phyloP scores from a whole-genome alignment of 805 yeast species.

The Candida nonsorbophila region DNA sequence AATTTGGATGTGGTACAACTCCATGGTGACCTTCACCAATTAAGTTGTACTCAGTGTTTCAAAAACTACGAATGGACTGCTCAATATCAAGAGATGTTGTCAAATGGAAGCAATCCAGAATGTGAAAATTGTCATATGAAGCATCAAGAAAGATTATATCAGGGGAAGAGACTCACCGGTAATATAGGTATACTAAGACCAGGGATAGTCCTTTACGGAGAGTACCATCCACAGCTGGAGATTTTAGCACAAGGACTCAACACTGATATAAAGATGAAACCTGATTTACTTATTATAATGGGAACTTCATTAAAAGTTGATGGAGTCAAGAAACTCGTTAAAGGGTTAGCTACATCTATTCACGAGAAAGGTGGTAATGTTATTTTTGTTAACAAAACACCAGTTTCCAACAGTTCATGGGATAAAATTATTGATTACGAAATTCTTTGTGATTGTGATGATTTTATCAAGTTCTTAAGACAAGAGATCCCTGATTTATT shows the following conservation, averaged over 20 bases:
- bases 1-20: conserved; percentile 75
- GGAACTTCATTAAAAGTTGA: conserved; percentile 91
- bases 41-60: conserved; percentile 74
- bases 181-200: conserved; percentile 78
- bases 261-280: conserved; percentile 59
- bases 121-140: conserved; percentile 65
- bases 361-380: conserved; percentile 80
- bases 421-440: conserved; percentile 71
- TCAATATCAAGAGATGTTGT: conserved; percentile 40
- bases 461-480: conserved; percentile 59
- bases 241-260: conserved; percentile 65
- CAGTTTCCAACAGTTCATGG: conserved; percentile 59
- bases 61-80: conserved; percentile 56
- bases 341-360: conserved; percentile 58
- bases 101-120: conserved; percentile 66
- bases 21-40: conserved; percentile 79
- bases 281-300: conserved; percentile 79
- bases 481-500: conserved; percentile 57
- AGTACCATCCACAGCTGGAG: conserved; percentile 85
- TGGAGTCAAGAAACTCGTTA: conserved; percentile 80
- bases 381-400: conserved; percentile 68
- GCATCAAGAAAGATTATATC: conserved; percentile 49
- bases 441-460: conserved; percentile 74
- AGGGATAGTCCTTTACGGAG: conserved; percentile 88
- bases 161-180: conserved; percentile 73